Conservation (phyloP, 805 yeast genomes). For the Saturnispora sanitii region DNA sequence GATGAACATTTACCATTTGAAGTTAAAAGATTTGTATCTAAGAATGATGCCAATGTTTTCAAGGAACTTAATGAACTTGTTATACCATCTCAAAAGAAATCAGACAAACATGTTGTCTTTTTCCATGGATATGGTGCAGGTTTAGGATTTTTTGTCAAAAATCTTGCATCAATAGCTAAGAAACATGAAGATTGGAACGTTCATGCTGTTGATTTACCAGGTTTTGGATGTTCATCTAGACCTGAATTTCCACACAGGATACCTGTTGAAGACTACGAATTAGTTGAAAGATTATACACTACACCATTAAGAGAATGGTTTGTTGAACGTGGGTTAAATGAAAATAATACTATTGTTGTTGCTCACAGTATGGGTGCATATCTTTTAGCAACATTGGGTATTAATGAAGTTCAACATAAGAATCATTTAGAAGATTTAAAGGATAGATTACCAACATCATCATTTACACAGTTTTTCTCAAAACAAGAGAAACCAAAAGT, state of each 20-base stretch:
- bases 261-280: conserved; percentile 30
- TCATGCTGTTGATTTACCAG: conserved; percentile 81
- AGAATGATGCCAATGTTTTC: conserved; percentile 23
- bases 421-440: conserved; percentile 11
- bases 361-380: conserved; percentile 96
- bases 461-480: background rate
- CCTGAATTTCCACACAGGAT: conserved; percentile 47
- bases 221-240: conserved; percentile 84
- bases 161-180: conserved; percentile 35
- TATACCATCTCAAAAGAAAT: conserved; percentile 26
- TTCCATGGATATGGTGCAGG: conserved; percentile 95
- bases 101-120: conserved; percentile 48
- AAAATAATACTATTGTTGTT: conserved; percentile 43
- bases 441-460: conserved; percentile 4
- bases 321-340: conserved; percentile 26
- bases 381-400: conserved; percentile 48
- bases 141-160: conserved; percentile 69
- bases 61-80: conserved; percentile 69
- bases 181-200: conserved; percentile 49
- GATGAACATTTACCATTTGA: conserved; percentile 33
- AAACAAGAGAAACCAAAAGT: background rate
- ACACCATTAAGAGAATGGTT: conserved; percentile 63
- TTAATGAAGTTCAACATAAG: conserved; percentile 11
- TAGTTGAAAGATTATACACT: conserved; percentile 54
- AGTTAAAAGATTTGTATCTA: conserved; percentile 45